A percentile compares a stretch with the other conserved stretches of the same genome.
Evolutionary conservation across 2,329 filamentous ascomycete genomes (phyloP).

Genomic region (Microcera coccophila): DNA sequence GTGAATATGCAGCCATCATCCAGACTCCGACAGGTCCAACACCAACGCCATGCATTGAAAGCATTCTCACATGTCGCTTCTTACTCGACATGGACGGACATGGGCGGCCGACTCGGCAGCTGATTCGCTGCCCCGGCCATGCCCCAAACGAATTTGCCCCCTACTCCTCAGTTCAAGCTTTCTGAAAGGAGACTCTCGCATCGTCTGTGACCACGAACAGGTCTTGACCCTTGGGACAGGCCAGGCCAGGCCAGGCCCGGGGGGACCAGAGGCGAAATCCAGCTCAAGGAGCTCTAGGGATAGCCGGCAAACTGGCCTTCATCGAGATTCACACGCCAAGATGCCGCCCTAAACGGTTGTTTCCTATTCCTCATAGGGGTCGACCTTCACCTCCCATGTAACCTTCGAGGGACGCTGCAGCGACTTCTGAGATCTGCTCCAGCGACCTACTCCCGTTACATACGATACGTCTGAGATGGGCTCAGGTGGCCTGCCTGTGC

Average conservation of each 20-base stretch:
- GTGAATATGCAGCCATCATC: background rate
- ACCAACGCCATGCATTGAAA: slow-evolving; percentile 15
- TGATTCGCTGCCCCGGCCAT: slow-evolving; percentile 13
- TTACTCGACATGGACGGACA: slow-evolving; percentile 10
- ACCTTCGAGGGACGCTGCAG: slow-evolving; percentile 24
- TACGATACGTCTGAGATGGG: slow-evolving; percentile 16
- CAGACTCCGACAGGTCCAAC: background rate
- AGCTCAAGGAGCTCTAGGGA: no score
- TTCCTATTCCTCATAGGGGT: slow-evolving; percentile 17
- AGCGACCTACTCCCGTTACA: slow-evolving; percentile 21
- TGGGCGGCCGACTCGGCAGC: slow-evolving; percentile 11
- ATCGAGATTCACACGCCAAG: slow-evolving; percentile 24
- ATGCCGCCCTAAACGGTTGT: slow-evolving; percentile 25
- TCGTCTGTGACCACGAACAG: slow-evolving; percentile 15
- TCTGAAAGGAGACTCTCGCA: slow-evolving; percentile 17
- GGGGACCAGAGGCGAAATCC: no score
- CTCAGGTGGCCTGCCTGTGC: slow-evolving; percentile 17
- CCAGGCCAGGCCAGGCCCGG: slow-evolving; percentile 12
- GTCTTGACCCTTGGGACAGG: slow-evolving; percentile 10
- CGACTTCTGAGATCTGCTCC: slow-evolving; percentile 28
- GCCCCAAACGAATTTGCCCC: slow-evolving; percentile 9
- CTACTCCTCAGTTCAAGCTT: slow-evolving; percentile 10
- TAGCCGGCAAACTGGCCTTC: no score
- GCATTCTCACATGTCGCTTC: slow-evolving; percentile 21
- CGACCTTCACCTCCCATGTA: slow-evolving; percentile 20